A percentile compares a stretch with the other conserved stretches of the same genome.
phyloP scores from a whole-genome alignment of 1,284 basidiomycete genomes.

The Cryptococcus jaspeensis region DNA sequence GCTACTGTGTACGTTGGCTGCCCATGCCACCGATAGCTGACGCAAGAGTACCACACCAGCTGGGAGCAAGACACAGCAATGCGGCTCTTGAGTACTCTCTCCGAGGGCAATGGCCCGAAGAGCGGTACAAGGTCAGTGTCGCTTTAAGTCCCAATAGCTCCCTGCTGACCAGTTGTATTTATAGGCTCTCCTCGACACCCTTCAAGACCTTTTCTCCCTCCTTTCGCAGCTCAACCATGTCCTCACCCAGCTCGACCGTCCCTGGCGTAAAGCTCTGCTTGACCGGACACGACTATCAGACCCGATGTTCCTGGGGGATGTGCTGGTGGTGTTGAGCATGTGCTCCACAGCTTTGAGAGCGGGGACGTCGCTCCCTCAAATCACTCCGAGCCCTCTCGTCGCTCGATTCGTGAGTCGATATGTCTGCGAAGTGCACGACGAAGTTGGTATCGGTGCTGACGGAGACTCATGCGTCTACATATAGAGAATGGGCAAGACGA shows the following conservation, averaged over 20 bases:
- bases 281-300: conserved; percentile 72
- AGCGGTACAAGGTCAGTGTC: conserved; percentile 42
- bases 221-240: conserved; percentile 50
- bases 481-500: conserved; percentile 37
- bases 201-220: conserved; percentile 45
- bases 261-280: conserved; percentile 72
- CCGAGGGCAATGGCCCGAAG: conserved; percentile 48
- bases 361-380: conserved; percentile 74
- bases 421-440: too few relatives aligned
- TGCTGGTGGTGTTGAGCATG: conserved; percentile 70
- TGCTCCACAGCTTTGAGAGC: conserved; percentile 63
- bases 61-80: conserved; percentile 44
- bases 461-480: background rate
- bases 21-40: background rate
- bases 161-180: background rate
- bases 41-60: conserved; percentile 15
- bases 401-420: conserved; percentile 65
- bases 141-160: background rate
- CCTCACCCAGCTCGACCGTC: conserved; percentile 43
- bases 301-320: conserved; percentile 77
- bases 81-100: conserved; percentile 49
- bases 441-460: background rate
- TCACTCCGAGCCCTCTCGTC: conserved; percentile 77
- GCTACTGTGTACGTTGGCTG: background rate
- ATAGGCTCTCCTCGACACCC: conserved; percentile 40